Conservation (phyloP, 352 stramenopile genomes). For the Globisporangium parvum region DNA sequence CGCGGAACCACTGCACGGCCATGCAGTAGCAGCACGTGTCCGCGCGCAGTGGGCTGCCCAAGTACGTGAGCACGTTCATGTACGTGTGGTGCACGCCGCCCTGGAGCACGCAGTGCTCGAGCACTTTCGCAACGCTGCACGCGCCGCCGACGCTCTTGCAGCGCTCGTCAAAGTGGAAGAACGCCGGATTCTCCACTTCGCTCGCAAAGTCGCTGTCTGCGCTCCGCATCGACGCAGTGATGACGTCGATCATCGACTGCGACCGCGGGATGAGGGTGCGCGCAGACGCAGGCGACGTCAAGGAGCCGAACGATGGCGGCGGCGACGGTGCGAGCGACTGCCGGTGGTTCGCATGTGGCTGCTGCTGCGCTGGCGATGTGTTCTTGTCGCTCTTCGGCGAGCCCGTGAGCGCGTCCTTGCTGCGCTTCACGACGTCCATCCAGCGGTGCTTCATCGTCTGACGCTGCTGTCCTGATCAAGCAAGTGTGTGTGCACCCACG, state of each 20-base stretch:
- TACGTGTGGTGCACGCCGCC: conserved; percentile 82
- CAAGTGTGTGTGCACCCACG: too few species aligned
- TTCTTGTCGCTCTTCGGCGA: conserved; percentile 18
- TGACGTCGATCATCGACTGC: conserved; percentile 15
- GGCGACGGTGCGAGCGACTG: conserved; percentile 24
- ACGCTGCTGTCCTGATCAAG: too few species aligned
- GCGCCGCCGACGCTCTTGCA: conserved; percentile 43
- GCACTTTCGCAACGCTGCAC: conserved; percentile 57
- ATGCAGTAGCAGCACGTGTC: conserved; percentile 70
- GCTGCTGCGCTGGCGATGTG: neutral
- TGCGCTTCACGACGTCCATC: conserved; percentile 67
- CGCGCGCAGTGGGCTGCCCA: conserved; percentile 50
- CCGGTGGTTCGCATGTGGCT: neutral
- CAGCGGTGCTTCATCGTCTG: conserved; percentile 65
- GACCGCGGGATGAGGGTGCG: conserved; percentile 11
- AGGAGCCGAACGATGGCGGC: conserved; percentile 4
- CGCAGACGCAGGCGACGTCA: neutral
- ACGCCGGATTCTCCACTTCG: conserved; percentile 38
- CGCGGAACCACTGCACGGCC: conserved; percentile 69
- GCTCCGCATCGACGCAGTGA: conserved; percentile 6
- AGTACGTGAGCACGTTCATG: conserved; percentile 69
- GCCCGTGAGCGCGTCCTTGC: conserved; percentile 24
- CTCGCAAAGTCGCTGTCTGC: conserved; percentile 3
- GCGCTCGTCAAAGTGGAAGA: conserved; percentile 43
- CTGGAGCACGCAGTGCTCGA: conserved; percentile 72